These are phyloP conservation scores for Ogataea saltuana DNA, from an alignment of 805 yeast species.

Conservation along the genomic window DNA sequence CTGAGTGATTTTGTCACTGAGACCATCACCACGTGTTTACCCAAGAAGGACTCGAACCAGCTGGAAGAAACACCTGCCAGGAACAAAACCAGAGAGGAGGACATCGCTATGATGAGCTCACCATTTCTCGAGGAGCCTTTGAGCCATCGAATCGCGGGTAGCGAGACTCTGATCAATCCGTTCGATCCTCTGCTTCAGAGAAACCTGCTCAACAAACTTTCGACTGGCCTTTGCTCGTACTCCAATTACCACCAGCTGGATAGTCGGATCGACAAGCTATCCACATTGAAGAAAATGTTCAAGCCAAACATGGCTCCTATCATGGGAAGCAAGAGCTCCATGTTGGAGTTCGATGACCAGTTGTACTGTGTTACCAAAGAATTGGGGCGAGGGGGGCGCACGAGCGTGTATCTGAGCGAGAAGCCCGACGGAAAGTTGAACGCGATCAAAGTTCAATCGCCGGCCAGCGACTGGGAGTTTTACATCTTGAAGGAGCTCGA, in stretches of 20 bases:
- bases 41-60: no score
- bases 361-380: conserved; percentile 51
- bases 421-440: conserved; percentile 51
- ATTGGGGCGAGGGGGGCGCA: conserved; percentile 82
- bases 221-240: conserved; percentile 26
- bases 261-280: conserved; percentile 15
- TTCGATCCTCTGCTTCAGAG: conserved; percentile 43
- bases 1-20: conserved; percentile 48
- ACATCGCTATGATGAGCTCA: conserved; percentile 40
- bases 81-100: conserved; percentile 1
- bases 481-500: conserved; percentile 66
- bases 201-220: conserved; percentile 39
- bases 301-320: conserved; percentile 24
- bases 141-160: not conserved
- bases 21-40: conserved; percentile 39
- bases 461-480: conserved; percentile 78
- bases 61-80: conserved; percentile 34
- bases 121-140: conserved; percentile 44
- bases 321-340: conserved; percentile 39
- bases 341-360: conserved; percentile 45
- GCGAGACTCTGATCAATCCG: conserved; percentile 36
- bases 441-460: conserved; percentile 74
- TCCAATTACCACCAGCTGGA: conserved; percentile 29
- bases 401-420: conserved; percentile 73
- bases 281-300: conserved; percentile 20